phyloP scores from a whole-genome alignment of 2,329 filamentous ascomycete species.

The Aspergillus costaricaensis region DNA sequence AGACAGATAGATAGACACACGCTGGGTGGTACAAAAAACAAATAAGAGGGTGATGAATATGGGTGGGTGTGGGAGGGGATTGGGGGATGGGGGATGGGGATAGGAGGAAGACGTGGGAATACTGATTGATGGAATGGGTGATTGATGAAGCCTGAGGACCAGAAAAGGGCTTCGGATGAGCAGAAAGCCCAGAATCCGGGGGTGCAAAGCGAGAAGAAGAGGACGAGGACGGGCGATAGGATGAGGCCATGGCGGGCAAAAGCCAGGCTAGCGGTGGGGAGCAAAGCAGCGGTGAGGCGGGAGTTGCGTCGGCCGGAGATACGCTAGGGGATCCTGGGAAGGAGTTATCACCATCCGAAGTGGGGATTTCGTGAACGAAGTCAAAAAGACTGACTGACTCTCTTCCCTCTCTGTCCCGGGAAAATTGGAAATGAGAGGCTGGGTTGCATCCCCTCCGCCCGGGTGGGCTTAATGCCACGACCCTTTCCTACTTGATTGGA shows the following conservation, averaged over 20 bases:
- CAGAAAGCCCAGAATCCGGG: constrained; percentile 35
- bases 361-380: not conserved
- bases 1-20: constrained; percentile 11
- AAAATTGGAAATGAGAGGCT: not conserved
- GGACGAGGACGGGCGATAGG: constrained; percentile 33
- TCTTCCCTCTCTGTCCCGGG: no score
- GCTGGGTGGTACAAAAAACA: constrained; percentile 23
- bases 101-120: not conserved
- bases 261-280: constrained; percentile 42
- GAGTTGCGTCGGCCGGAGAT: constrained; percentile 31
- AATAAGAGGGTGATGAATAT: constrained; percentile 16
- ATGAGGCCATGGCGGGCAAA: constrained; percentile 29
- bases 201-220: constrained; percentile 27
- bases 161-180: constrained; percentile 28
- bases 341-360: constrained; percentile 28
- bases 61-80: constrained; percentile 3
- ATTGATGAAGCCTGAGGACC: constrained; percentile 25
- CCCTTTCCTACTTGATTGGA: not conserved
- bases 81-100: not conserved
- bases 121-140: constrained; percentile 1
- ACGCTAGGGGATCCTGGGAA: constrained; percentile 41
- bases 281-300: constrained; percentile 47
- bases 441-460: not conserved
- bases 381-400: no score
- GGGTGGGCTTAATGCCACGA: not conserved